Conservation (phyloP, 352 stramenopile genomes). For the Globisporangium radiosum region DNA sequence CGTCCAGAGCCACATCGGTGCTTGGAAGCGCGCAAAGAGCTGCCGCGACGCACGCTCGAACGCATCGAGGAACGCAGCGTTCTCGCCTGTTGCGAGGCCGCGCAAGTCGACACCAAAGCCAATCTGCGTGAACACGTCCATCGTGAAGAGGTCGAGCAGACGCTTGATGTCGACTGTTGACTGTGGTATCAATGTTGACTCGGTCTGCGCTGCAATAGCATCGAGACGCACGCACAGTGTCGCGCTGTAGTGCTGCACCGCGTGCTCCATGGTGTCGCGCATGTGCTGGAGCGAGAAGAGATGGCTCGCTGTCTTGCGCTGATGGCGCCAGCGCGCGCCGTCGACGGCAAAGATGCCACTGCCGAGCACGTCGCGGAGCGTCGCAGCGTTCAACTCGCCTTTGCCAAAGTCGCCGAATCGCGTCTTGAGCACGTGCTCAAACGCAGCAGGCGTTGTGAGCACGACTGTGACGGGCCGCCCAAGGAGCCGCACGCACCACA, state of each 20-base stretch:
- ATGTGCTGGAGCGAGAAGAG: constrained; percentile 53
- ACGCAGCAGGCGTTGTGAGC: constrained; percentile 13
- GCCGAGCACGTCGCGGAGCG: constrained; percentile 37
- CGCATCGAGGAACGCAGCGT: constrained; percentile 20
- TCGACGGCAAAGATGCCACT: constrained; percentile 53
- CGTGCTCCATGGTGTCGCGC: constrained; percentile 25
- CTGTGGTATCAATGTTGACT: not conserved
- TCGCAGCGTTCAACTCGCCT: constrained; percentile 17
- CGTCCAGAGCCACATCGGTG: constrained; percentile 17
- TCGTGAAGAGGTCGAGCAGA: constrained; percentile 34
- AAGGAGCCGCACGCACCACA: constrained; percentile 8
- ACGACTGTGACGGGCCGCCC: constrained; percentile 14
- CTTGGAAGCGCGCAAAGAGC: constrained; percentile 13
- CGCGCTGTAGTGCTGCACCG: constrained; percentile 11
- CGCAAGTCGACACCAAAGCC: constrained; percentile 41
- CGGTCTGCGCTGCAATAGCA: not conserved
- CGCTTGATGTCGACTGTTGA: constrained; percentile 16
- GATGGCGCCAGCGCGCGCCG: constrained; percentile 33
- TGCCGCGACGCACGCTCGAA: constrained; percentile 23
- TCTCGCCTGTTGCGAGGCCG: constrained; percentile 15
- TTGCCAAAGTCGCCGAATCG: constrained; percentile 54
- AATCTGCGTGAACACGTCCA: constrained; percentile 54
- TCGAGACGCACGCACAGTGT: constrained; percentile 11
- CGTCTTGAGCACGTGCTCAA: constrained; percentile 31
- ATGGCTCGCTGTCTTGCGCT: constrained; percentile 71